Evolutionary conservation across 2,329 filamentous ascomycete genomes (phyloP).

Genomic region (Davidsoniella eucalypti): DNA sequence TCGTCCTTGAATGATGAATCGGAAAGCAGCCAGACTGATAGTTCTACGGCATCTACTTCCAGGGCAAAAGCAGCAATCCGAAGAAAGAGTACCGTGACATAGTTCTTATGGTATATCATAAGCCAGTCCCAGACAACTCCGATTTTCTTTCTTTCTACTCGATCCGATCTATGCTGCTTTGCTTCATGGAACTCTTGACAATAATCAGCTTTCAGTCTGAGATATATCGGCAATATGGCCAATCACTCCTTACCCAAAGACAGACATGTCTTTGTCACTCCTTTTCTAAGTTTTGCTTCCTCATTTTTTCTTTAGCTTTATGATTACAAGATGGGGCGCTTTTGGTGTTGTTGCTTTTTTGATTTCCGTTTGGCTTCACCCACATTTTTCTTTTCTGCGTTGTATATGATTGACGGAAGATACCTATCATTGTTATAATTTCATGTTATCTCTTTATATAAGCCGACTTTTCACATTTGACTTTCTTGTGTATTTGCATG

Average conservation of each 20-base stretch:
- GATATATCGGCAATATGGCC: neutral
- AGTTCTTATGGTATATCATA: conserved; percentile 2
- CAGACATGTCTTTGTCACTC: neutral
- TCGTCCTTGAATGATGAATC: conserved; percentile 14
- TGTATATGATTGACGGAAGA: conserved; percentile 10
- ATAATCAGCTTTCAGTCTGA: neutral
- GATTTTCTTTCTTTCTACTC: neutral
- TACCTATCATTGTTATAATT: conserved; percentile 8
- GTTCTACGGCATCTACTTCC: neutral
- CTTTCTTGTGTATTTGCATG: conserved; percentile 1
- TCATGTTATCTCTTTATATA: conserved; percentile 1
- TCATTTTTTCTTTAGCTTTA: conserved; percentile 5
- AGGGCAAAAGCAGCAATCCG: conserved; percentile 7
- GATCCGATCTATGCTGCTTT: neutral
- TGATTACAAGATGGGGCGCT: neutral
- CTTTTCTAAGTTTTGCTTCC: neutral
- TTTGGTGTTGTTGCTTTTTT: neutral
- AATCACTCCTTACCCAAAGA: neutral
- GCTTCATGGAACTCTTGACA: neutral
- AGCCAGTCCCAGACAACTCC: neutral
- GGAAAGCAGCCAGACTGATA: conserved; percentile 11
- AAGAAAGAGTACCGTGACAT: conserved; percentile 12
- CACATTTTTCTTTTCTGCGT: neutral
- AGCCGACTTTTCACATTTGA: neutral
- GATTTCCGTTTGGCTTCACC: conserved; percentile 1